Evolutionary conservation across 2,329 filamentous ascomycete genomes (phyloP).

Genomic region (Neoarthrinium moseri): DNA sequence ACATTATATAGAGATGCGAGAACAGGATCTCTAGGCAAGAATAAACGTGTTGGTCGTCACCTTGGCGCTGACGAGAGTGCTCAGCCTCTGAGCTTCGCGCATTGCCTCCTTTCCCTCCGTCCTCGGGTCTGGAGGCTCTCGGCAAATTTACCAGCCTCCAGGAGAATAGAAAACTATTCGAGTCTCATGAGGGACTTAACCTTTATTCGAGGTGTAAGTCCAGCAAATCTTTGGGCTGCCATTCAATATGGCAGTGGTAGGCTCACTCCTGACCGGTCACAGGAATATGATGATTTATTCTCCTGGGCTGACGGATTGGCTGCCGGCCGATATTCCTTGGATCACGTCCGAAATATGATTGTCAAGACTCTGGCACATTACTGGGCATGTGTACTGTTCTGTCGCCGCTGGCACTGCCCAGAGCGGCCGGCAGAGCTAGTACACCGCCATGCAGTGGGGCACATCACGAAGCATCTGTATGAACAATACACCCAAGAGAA

Average conservation of each 20-base stretch:
- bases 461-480: background rate
- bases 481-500: slow-evolving; percentile 1
- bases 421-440: background rate
- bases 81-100: too few species aligned
- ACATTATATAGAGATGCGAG: background rate
- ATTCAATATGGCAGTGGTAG: background rate
- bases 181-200: too few species aligned
- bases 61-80: too few species aligned
- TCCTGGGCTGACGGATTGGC: background rate
- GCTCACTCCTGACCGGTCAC: background rate
- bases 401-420: slow-evolving; percentile 8
- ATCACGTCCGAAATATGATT: background rate
- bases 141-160: too few species aligned
- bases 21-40: background rate
- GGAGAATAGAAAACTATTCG: too few species aligned
- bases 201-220: too few species aligned
- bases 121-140: too few species aligned
- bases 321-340: too few species aligned
- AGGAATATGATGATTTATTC: background rate
- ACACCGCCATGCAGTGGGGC: background rate
- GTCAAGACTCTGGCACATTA: background rate
- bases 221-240: too few species aligned
- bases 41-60: too few species aligned
- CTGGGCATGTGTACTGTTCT: slow-evolving; percentile 10
- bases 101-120: too few species aligned